A percentile compares a stretch with the other conserved stretches of the same genome.
Conservation (phyloP, 768 basidiomycete species). For the Leucosporidium scottii region DNA sequence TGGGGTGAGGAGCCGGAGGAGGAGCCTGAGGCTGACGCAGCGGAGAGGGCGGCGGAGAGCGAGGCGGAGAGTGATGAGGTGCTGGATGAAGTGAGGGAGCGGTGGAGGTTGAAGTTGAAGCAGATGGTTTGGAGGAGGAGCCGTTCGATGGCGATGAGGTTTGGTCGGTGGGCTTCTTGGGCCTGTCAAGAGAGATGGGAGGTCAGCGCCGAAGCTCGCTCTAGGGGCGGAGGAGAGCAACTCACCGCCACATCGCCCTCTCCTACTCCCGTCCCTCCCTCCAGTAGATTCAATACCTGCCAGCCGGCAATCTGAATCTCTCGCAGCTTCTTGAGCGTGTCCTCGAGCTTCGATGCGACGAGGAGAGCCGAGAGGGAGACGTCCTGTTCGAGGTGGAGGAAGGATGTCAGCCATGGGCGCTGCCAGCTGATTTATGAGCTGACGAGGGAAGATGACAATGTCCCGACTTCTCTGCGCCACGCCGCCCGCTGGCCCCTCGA, state of each 20-base stretch:
- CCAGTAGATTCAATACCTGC: conserved; percentile 76
- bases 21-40: not conserved
- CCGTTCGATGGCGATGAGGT: conserved; percentile 78
- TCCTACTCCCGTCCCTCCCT: conserved; percentile 63
- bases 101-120: conserved; percentile 65
- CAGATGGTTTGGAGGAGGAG: conserved; percentile 88
- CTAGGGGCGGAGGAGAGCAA: conserved; percentile 27
- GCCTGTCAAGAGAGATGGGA: conserved; percentile 51
- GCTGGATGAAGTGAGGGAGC: conserved; percentile 40
- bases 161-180: conserved; percentile 77
- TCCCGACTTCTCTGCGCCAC: no score
- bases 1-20: not conserved
- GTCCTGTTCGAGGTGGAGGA: conserved; percentile 52
- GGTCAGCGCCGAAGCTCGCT: not conserved
- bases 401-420: no score
- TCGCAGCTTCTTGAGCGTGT: conserved; percentile 94
- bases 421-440: no score
- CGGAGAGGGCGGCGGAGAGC: not conserved
- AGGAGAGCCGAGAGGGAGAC: conserved; percentile 78
- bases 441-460: no score
- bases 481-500: no score
- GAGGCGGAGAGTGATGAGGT: not conserved
- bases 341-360: conserved; percentile 95
- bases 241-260: conserved; percentile 71
- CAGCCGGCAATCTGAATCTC: conserved; percentile 54